phyloP scores from a whole-genome alignment of 106 monocot species.

The Cymbidium sinense region DNA sequence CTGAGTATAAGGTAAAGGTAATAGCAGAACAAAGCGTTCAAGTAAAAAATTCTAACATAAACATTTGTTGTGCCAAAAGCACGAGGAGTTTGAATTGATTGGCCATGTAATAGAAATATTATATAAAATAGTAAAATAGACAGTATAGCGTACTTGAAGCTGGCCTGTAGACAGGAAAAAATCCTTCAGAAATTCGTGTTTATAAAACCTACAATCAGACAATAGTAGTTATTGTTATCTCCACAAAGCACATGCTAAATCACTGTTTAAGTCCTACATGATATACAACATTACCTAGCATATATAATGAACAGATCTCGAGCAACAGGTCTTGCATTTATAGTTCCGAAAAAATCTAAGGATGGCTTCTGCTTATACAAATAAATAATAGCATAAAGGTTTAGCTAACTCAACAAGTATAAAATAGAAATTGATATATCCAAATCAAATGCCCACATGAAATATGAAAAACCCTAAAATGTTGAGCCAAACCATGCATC shows the following conservation, averaged over 20 bases:
- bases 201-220: constrained; percentile 51
- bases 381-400: not conserved
- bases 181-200: constrained; percentile 85
- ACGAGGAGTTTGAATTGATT: not conserved
- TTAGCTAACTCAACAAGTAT: not conserved
- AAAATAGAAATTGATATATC: not conserved
- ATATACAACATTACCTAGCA: constrained; percentile 55
- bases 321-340: constrained; percentile 85
- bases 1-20: not conserved
- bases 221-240: constrained; percentile 1
- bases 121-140: not conserved
- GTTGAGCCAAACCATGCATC: not conserved
- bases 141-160: constrained; percentile 60
- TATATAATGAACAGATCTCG: constrained; percentile 86
- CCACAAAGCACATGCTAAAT: not conserved
- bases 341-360: constrained; percentile 77
- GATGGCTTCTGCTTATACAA: constrained; percentile 42
- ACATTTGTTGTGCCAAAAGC: not conserved
- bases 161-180: constrained; percentile 81
- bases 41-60: not conserved
- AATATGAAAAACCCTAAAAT: not conserved
- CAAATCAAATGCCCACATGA: not conserved
- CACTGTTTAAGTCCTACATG: not conserved
- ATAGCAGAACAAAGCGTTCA: not conserved
- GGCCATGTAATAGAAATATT: not conserved